phyloP scores from a whole-genome alignment of 805 yeast species.

The Martiniozyma abietophila region DNA sequence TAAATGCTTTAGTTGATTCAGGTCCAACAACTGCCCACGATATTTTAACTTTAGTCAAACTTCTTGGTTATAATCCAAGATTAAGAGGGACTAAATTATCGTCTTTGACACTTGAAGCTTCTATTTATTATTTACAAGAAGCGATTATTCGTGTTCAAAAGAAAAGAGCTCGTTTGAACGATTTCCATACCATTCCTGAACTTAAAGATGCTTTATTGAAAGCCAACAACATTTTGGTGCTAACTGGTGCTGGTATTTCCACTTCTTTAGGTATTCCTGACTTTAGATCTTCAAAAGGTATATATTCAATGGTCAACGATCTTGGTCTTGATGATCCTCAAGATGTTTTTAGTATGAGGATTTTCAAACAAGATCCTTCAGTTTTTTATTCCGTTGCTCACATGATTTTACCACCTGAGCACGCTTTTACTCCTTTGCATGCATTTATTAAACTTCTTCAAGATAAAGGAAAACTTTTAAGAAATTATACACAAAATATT shows the following conservation, averaged over 20 bases:
- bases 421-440: conserved; percentile 66
- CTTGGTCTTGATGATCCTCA: conserved; percentile 81
- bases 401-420: conserved; percentile 69
- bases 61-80: conserved; percentile 47
- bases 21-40: conserved; percentile 52
- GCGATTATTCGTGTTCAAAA: conserved; percentile 56
- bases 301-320: conserved; percentile 59
- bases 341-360: conserved; percentile 69
- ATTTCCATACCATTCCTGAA: conserved; percentile 50
- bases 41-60: conserved; percentile 43
- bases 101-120: conserved; percentile 8
- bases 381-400: conserved; percentile 83
- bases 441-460: conserved; percentile 65
- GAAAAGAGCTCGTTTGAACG: conserved; percentile 45
- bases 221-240: conserved; percentile 55
- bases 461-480: conserved; percentile 64
- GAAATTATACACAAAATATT: conserved; percentile 87
- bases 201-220: conserved; percentile 43
- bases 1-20: conserved; percentile 45
- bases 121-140: conserved; percentile 43
- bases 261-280: conserved; percentile 89
- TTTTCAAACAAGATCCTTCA: conserved; percentile 68
- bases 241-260: conserved; percentile 92
- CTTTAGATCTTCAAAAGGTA: conserved; percentile 81
- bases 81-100: conserved; percentile 5